These are phyloP conservation scores for Trichoderma parareesei DNA, from an alignment of 495 filamentous ascomycete species.

Conservation along the genomic window DNA sequence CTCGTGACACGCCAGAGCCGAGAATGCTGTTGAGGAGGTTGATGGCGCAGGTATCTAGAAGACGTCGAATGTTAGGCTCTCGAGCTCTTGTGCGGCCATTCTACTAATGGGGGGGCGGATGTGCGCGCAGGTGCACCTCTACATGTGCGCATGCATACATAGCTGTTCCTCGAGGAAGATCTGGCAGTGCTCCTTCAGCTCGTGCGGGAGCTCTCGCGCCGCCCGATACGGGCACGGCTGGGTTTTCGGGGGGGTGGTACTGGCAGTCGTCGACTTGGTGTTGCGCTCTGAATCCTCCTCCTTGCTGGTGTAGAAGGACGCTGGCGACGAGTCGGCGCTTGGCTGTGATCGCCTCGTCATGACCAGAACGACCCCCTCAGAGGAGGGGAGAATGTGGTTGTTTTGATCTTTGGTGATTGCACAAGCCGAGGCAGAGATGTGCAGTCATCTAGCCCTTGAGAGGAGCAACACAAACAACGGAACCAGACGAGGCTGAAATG, in stretches of 20 bases:
- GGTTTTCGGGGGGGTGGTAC: conserved; percentile 13
- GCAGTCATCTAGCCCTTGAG: too few relatives aligned
- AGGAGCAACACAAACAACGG: too few relatives aligned
- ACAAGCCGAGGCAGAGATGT: too few relatives aligned
- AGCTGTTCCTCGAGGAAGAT: conserved; percentile 73
- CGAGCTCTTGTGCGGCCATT: too few relatives aligned
- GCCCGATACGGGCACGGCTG: conserved; percentile 37
- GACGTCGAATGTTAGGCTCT: neutral
- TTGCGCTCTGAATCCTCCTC: neutral
- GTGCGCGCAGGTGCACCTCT: too few relatives aligned
- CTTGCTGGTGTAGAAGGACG: conserved; percentile 12
- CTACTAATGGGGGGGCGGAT: neutral
- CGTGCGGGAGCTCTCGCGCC: conserved; percentile 47
- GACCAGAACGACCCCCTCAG: neutral
- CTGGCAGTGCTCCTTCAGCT: conserved; percentile 54
- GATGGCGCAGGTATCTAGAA: conserved; percentile 58
- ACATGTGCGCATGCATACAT: conserved; percentile 37
- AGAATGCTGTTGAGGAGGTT: conserved; percentile 59
- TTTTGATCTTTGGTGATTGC: neutral
- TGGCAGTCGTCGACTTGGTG: conserved; percentile 8
- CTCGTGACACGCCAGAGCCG: conserved; percentile 40
- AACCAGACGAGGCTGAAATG: neutral
- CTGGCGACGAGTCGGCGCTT: conserved; percentile 3
- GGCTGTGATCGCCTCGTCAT: conserved; percentile 9
- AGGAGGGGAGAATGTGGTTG: neutral